A percentile compares a stretch with the other conserved stretches of the same genome.
These are phyloP conservation scores for Fomitopsis pinicola DNA, from an alignment of 1,284 basidiomycete species.

Conservation along the genomic window DNA sequence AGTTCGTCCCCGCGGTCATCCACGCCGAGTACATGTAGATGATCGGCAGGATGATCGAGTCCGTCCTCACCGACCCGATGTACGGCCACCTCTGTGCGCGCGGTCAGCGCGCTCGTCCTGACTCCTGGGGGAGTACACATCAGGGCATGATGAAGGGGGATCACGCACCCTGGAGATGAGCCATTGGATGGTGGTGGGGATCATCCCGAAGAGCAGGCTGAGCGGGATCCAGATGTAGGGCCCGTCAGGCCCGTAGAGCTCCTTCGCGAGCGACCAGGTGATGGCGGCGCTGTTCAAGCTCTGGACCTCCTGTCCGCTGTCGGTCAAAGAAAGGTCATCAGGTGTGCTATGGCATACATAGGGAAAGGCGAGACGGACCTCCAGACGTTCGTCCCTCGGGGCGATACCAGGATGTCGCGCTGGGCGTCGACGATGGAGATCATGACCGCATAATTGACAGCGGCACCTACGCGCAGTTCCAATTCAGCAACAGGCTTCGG, in stretches of 20 bases:
- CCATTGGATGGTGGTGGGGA: conserved; percentile 47
- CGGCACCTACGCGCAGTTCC: conserved; percentile 11
- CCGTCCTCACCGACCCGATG: conserved; percentile 44
- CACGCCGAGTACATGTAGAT: conserved; percentile 47
- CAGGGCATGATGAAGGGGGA: not conserved
- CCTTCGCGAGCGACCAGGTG: conserved; percentile 59
- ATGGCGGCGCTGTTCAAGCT: conserved; percentile 54
- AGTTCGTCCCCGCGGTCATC: conserved; percentile 49
- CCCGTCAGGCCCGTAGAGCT: conserved; percentile 48
- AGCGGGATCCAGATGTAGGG: conserved; percentile 54
- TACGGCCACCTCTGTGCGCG: conserved; percentile 40
- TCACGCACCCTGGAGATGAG: conserved; percentile 40
- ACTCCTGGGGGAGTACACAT: not conserved
- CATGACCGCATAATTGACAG: conserved; percentile 46
- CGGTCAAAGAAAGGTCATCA: not conserved
- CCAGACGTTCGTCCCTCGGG: conserved; percentile 57
- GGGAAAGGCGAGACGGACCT: conserved; percentile 9
- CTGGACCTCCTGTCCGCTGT: conserved; percentile 22
- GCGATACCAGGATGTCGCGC: conserved; percentile 45
- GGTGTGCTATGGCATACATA: not conserved
- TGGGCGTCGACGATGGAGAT: conserved; percentile 48
- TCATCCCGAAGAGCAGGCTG: conserved; percentile 47
- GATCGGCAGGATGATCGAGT: conserved; percentile 47
- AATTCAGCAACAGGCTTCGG: not conserved
- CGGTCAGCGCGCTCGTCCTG: conserved; percentile 1